phyloP scores from a whole-genome alignment of 345 rosid genomes.

The Eucalyptus pumila region DNA sequence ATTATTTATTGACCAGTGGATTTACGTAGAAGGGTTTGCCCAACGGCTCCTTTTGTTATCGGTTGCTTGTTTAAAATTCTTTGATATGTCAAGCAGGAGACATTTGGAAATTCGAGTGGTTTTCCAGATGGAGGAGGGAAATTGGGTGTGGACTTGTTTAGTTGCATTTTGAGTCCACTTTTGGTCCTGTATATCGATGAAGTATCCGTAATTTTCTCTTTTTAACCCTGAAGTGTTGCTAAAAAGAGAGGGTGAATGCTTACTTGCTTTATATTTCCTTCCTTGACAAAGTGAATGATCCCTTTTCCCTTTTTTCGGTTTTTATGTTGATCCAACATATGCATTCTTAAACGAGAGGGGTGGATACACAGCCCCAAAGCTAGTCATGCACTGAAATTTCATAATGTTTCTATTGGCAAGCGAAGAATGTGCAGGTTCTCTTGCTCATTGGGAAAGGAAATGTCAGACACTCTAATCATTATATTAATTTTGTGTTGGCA shows the following conservation, averaged over 20 bases:
- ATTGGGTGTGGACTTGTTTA: neutral
- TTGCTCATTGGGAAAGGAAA: neutral
- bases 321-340: neutral
- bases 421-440: neutral
- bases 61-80: neutral
- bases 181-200: neutral
- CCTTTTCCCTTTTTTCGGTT: neutral
- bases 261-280: neutral
- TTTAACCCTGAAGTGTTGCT: neutral
- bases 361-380: neutral
- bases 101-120: neutral
- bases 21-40: neutral
- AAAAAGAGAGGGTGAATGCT: neutral
- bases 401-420: neutral
- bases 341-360: neutral
- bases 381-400: neutral
- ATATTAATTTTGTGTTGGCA: neutral
- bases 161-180: neutral
- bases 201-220: neutral
- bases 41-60: neutral
- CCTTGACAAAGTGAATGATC: neutral
- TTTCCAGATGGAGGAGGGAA: neutral
- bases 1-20: neutral
- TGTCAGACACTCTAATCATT: neutral
- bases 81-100: neutral